Evolutionary conservation across 2,329 filamentous ascomycete species (phyloP).

Genomic region (Juglanconis juglandina): DNA sequence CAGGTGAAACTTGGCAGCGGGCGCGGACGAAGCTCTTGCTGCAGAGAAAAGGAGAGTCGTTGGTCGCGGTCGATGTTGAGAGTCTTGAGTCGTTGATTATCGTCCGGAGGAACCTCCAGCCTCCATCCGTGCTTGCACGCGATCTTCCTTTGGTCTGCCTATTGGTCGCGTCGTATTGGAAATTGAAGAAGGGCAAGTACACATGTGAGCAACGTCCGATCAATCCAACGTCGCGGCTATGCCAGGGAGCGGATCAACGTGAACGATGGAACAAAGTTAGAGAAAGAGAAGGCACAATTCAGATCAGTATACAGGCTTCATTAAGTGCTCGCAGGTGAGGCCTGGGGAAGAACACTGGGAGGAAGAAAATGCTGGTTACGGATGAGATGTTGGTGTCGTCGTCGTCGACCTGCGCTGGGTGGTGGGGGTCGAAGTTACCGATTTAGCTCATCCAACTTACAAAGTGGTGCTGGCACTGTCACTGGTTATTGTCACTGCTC

Average conservation of each 20-base stretch:
- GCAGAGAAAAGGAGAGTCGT: constrained; percentile 13
- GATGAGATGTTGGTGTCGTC: constrained; percentile 4
- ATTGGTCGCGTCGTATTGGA: no score
- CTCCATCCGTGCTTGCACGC: background rate
- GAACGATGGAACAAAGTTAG: constrained; percentile 10
- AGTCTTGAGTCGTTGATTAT: constrained; percentile 3
- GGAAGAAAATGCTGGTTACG: constrained; percentile 6
- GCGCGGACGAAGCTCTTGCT: background rate
- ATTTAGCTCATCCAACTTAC: no score
- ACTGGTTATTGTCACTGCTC: no score
- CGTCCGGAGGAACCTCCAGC: background rate
- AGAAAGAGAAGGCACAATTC: constrained; percentile 13
- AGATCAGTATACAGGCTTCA: constrained; percentile 30
- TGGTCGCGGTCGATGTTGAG: background rate
- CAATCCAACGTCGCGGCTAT: background rate
- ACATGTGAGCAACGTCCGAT: no score
- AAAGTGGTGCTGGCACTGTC: no score
- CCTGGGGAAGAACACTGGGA: constrained; percentile 21
- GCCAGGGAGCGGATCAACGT: constrained; percentile 4
- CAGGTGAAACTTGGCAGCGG: constrained; percentile 19
- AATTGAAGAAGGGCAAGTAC: no score
- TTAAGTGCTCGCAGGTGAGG: constrained; percentile 22
- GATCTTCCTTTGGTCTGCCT: no score
- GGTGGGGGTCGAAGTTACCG: no score
- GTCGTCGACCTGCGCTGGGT: constrained; percentile 1